Evolutionary conservation across 2,329 filamentous ascomycete genomes (phyloP), one percentile per base, ranked within the genome.

Genomic region (Verticillium albo-atrum): DNA sequence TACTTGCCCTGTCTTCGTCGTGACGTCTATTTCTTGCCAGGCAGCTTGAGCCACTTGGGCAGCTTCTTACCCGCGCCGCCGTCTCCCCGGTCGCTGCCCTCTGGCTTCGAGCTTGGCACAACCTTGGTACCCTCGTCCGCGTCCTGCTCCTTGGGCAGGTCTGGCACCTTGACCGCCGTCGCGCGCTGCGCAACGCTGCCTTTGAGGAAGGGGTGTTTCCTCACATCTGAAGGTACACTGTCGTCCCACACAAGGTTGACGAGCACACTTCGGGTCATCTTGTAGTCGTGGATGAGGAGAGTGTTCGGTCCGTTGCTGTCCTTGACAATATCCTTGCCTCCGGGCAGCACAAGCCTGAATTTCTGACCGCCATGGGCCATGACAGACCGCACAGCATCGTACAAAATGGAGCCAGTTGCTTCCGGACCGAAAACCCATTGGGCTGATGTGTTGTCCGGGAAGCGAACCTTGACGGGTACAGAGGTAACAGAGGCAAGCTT

Each of bases 371-470:
- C 78, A 59, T 85, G 73, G 1, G 86, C 83, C 72, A 99, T 88
- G 62, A 94, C 86, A 51, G 79, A 79, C 57, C 86, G 81, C 20
- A 97, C 90, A 64, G 89, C 91, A 15, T 80, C 77, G 74, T 98
- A 92, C 2, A 99, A 78, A 56, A 84, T 82, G 3, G 82, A 79
- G 1, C 88, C 89, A 0, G 90, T 92, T 57, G 93, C 88, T 1
- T 78, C 72, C 23, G 86, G 85, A 1, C 80, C 82, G 65, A 96
- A 86, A n/a, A 81, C 82, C 75, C 88, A 88, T 56, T 92, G 85
- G 32, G 92, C 85, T 57, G 88, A 87, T 60, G 87, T 90, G 66
- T 93, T 90, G 70, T 98, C 93, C 0, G 94, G 94, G 66, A 97
- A 93, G 27, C 93, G 89, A 55, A 97, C 84, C 64, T 90, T 92